Evolutionary conservation across 2,329 filamentous ascomycete genomes (phyloP), one percentile per base, ranked within the genome.

Genomic region (Balansia obtecta): DNA sequence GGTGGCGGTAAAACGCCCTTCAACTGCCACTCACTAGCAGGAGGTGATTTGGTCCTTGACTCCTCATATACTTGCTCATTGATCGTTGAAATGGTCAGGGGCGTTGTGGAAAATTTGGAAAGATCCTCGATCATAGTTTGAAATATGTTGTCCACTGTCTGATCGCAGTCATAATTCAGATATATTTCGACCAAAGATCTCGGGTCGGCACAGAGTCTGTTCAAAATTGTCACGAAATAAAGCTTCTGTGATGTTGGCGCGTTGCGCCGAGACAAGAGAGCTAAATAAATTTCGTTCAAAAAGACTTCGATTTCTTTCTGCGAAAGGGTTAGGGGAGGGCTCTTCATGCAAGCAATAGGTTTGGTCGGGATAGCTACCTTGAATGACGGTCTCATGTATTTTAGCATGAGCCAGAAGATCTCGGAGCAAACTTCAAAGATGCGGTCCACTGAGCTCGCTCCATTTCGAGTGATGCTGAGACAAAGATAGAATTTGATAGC

Each of bases 281-380:
- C 85, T 5, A 98, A 73, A 63, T 98, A 98, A 32, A 98, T 94
- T 63, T 98, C 93, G 64, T 97, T 97, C 52, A 98, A 69, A 63
- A 98, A 97, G 0, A 98, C 91, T 66, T 97, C 93, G 50, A 98
- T 86, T 64, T 98, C 93, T 79, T 95, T 95, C 82, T 88, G 61
- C 52, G 49, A 47, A 5, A 6, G 37, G 32, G 57, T 68, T 53
- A 71, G 16, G 37, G 18, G 8, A 11, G 8, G 13, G 22, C 16
- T 20, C 16, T 33, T 13, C 37, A 34, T 30, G 20, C n/a, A 22
- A 40, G 38, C 16, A 40, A 27, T 8, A 27, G 27, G 9, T 40
- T 18, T 40, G 38, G 8, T 15, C 6, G 6, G 13, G n/a, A 12
- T 39, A 33, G 75, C 53, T 61, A 85, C 85, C 82, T 98, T 98